Evolutionary conservation across 1,139 yeast species (phyloP).

Genomic region (Magnusiomyces tetraspermus): DNA sequence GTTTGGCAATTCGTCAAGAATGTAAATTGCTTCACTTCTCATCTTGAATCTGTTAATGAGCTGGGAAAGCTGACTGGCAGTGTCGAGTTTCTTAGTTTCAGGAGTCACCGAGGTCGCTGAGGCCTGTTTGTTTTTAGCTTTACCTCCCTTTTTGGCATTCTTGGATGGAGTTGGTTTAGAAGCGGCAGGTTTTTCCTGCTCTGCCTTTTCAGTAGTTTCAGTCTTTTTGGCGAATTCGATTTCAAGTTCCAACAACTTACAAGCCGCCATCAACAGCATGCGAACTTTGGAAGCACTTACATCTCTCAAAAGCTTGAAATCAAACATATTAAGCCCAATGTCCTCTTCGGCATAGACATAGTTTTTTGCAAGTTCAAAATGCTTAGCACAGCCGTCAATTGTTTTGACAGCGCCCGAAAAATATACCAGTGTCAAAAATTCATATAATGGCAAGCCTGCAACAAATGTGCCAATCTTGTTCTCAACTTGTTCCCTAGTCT

Average conservation of each 20-base stretch:
- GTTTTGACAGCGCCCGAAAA: conserved; percentile 1
- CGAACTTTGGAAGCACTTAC: background rate
- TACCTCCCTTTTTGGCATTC: background rate
- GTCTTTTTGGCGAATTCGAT: background rate
- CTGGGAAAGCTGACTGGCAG: background rate
- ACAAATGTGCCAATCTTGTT: background rate
- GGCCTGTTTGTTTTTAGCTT: background rate
- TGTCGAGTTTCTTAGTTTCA: background rate
- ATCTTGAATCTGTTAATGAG: background rate
- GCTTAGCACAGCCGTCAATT: background rate
- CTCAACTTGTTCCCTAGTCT: background rate
- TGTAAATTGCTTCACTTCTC: background rate
- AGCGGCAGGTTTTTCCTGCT: background rate
- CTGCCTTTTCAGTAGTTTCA: background rate
- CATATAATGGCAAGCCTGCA: background rate
- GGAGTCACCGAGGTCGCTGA: too few species aligned
- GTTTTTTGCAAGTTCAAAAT: background rate
- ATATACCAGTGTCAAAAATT: background rate
- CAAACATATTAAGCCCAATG: background rate
- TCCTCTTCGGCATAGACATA: conserved; percentile 2
- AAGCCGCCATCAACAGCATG: background rate
- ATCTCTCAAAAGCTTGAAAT: background rate
- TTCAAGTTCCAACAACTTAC: background rate
- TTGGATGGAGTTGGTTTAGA: background rate
- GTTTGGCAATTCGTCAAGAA: background rate